Percentiles rank a stretch among this genome's conserved stretches.
Evolutionary conservation across 2,329 filamentous ascomycete species (phyloP).

Genomic region (Rutstroemia sydowiana): DNA sequence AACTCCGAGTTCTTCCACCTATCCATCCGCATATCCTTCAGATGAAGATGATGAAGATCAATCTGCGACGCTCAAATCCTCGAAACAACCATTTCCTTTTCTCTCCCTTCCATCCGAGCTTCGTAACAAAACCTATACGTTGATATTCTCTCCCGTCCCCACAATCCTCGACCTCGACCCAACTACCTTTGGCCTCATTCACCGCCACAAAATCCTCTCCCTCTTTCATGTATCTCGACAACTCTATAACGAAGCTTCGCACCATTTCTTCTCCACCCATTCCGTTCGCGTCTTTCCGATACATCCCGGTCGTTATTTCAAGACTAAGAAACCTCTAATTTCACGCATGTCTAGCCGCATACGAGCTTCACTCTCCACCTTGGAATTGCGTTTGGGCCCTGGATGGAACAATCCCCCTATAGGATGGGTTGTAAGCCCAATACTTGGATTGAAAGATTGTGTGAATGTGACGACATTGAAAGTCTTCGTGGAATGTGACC

Average conservation of each 20-base stretch:
- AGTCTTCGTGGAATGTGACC: constrained; percentile 67
- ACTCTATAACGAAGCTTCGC: constrained; percentile 55
- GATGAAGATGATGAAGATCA: constrained; percentile 24
- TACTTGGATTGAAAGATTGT: constrained; percentile 57
- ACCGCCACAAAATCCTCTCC: constrained; percentile 44
- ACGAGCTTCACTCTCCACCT: constrained; percentile 50
- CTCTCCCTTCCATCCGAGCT: constrained; percentile 62
- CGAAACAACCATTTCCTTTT: constrained; percentile 47
- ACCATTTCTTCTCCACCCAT: constrained; percentile 57
- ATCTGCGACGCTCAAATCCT: not conserved
- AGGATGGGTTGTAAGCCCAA: constrained; percentile 61
- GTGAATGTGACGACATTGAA: constrained; percentile 50
- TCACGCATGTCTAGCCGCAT: constrained; percentile 56
- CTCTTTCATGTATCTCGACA: constrained; percentile 54
- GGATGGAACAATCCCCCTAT: constrained; percentile 65
- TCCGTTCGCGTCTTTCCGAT: constrained; percentile 61
- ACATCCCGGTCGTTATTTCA: constrained; percentile 57
- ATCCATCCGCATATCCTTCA: constrained; percentile 23
- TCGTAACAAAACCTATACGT: constrained; percentile 59
- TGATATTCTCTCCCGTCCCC: constrained; percentile 48
- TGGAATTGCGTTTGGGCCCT: constrained; percentile 66
- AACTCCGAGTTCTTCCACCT: constrained; percentile 16
- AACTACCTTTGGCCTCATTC: constrained; percentile 54
- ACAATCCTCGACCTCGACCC: constrained; percentile 59
- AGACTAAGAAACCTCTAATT: constrained; percentile 65